Conservation (phyloP, 2,329 filamentous ascomycete genomes). For the Geosmithia flava region DNA sequence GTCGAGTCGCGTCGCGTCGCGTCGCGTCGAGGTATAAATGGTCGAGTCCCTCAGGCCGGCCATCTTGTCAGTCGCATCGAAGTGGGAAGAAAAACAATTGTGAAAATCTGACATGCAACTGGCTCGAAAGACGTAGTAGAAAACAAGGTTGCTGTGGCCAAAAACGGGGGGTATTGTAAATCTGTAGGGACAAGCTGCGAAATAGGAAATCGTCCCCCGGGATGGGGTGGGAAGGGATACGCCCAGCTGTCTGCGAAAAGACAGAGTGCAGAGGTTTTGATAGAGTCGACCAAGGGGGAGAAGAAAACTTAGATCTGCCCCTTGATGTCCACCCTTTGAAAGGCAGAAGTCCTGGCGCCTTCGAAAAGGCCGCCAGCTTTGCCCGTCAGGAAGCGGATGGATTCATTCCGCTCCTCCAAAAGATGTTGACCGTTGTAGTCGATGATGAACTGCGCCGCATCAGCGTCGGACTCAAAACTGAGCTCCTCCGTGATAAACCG, state of each 20-base stretch:
- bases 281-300: background rate
- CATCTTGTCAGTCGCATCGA: background rate
- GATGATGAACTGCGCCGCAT: slow-evolving; percentile 82
- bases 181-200: too few relatives aligned
- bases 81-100: background rate
- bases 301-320: slow-evolving; percentile 64
- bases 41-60: background rate
- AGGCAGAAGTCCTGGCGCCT: slow-evolving; percentile 56
- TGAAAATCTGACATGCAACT: background rate
- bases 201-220: too few relatives aligned
- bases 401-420: slow-evolving; percentile 64
- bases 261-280: background rate
- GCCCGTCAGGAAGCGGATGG: slow-evolving; percentile 60
- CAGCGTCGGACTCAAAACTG: slow-evolving; percentile 84
- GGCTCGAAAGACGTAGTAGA: background rate
- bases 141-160: background rate
- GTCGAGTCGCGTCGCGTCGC: background rate
- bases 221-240: too few relatives aligned
- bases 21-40: background rate
- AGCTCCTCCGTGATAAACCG: slow-evolving; percentile 93
- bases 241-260: too few relatives aligned
- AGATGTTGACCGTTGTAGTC: slow-evolving; percentile 65
- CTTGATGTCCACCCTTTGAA: slow-evolving; percentile 89
- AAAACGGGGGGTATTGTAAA: background rate
- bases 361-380: slow-evolving; percentile 69